These are phyloP conservation scores for Parachlorella kessleri DNA, from an alignment of 139 green algal genomes.

Conservation along the genomic window DNA sequence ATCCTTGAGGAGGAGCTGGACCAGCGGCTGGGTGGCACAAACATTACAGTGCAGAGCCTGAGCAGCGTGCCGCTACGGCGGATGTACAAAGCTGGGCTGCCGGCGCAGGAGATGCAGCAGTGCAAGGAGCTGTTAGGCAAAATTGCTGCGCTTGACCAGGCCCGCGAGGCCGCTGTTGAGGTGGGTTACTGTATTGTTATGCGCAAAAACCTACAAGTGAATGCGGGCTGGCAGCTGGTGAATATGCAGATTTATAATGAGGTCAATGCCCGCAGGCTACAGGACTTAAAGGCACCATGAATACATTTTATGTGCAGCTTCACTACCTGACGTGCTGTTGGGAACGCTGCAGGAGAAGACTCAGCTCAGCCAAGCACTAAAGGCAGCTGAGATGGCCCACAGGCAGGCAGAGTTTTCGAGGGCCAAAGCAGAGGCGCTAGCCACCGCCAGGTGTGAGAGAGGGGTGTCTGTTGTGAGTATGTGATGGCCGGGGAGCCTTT, in stretches of 20 bases:
- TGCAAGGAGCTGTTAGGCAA: constrained; percentile 37
- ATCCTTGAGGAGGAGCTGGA: constrained; percentile 38
- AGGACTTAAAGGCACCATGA: no score
- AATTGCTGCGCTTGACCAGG: constrained; percentile 15
- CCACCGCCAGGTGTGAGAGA: constrained; percentile 21
- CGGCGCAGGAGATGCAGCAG: constrained; percentile 5
- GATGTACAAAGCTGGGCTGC: constrained; percentile 33
- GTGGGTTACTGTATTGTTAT: constrained; percentile 8
- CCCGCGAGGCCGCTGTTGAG: background rate
- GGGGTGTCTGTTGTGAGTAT: no score
- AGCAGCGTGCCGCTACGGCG: constrained; percentile 15
- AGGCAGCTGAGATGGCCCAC: constrained; percentile 12
- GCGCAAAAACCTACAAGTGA: no score
- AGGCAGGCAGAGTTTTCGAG: constrained; percentile 37
- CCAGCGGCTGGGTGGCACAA: constrained; percentile 11
- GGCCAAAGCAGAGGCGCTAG: constrained; percentile 27
- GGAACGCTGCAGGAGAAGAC: constrained; percentile 29
- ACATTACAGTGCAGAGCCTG: background rate
- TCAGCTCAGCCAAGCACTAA: constrained; percentile 15
- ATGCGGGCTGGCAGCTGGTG: no score
- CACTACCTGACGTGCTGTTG: no score
- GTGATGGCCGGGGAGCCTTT: no score
- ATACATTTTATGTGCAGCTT: no score
- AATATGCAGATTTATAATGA: no score
- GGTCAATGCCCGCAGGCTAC: no score